phyloP scores from a whole-genome alignment of 768 basidiomycete species.

The Lepiota venenata region DNA sequence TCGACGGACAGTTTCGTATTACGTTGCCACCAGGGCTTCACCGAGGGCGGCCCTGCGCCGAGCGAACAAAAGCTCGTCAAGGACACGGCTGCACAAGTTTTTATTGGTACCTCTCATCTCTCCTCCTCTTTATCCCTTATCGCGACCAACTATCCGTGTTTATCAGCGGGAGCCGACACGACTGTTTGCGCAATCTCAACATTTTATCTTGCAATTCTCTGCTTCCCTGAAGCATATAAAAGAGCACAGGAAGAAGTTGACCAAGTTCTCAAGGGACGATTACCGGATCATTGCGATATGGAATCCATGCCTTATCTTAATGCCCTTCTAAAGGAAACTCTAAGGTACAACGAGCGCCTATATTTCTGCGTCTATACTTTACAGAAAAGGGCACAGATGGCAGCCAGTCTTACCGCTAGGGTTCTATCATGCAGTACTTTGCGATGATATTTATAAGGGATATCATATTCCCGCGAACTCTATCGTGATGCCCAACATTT shows the following conservation, averaged over 20 bases:
- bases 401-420: constrained; percentile 12
- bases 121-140: background rate
- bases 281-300: constrained; percentile 18
- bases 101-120: constrained; percentile 14
- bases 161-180: constrained; percentile 12
- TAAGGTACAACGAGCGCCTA: constrained; percentile 10
- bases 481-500: constrained; percentile 10
- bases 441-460: constrained; percentile 15
- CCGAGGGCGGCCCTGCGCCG: constrained; percentile 8
- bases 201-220: constrained; percentile 14
- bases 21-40: constrained; percentile 12
- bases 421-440: constrained; percentile 16
- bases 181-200: constrained; percentile 7
- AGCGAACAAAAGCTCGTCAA: constrained; percentile 12
- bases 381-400: background rate
- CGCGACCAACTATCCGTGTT: too few species aligned
- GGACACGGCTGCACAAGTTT: constrained; percentile 17
- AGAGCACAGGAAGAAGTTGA: constrained; percentile 39
- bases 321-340: constrained; percentile 18
- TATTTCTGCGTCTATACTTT: constrained; percentile 10
- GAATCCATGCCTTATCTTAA: constrained; percentile 16
- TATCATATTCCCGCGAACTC: constrained; percentile 14
- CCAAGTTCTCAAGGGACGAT: constrained; percentile 19
- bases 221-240: constrained; percentile 30
- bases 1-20: constrained; percentile 15